phyloP scores from a whole-genome alignment of 1,284 basidiomycete species.

The Golubevia sp. region DNA sequence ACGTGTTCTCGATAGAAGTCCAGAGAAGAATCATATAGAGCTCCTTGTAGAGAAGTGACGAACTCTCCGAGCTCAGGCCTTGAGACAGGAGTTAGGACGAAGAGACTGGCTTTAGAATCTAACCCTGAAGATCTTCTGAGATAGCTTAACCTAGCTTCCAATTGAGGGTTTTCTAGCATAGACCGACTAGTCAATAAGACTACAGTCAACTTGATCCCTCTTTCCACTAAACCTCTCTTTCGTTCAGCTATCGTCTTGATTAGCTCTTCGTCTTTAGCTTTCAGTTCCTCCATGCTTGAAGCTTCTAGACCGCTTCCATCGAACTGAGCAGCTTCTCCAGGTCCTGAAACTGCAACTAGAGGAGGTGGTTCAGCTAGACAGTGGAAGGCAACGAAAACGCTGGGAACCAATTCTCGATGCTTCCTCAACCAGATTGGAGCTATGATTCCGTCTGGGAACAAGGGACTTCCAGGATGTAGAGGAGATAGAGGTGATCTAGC shows the following conservation, averaged over 20 bases:
- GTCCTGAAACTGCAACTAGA: background rate
- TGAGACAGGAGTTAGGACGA: slow-evolving; percentile 89
- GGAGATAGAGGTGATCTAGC: slow-evolving; percentile 86
- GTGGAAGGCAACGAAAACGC: slow-evolving; percentile 87
- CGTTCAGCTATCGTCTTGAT: slow-evolving; percentile 73
- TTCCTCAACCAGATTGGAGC: slow-evolving; percentile 97
- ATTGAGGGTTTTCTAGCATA: slow-evolving; percentile 69
- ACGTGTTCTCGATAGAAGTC: slow-evolving; percentile 93
- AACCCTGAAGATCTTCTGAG: slow-evolving; percentile 84
- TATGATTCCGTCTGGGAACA: slow-evolving; percentile 91
- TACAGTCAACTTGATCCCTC: slow-evolving; percentile 89
- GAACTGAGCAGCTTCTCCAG: slow-evolving; percentile 19
- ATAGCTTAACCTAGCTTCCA: slow-evolving; percentile 81
- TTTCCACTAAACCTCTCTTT: slow-evolving; percentile 77
- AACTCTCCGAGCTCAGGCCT: slow-evolving; percentile 81
- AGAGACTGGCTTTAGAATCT: slow-evolving; percentile 86
- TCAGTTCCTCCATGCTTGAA: background rate
- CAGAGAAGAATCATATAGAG: slow-evolving; percentile 81
- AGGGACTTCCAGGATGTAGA: slow-evolving; percentile 79
- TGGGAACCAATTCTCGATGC: slow-evolving; percentile 85
- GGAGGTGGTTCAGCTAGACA: slow-evolving; percentile 72
- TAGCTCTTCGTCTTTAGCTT: slow-evolving; percentile 7
- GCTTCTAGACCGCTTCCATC: background rate
- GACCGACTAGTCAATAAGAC: slow-evolving; percentile 86
- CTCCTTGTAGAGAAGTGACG: slow-evolving; percentile 80